Evolutionary conservation across 2,329 filamentous ascomycete genomes (phyloP), one percentile per base, ranked within the genome.

Genomic region (Fusarium pseudonygamai): DNA sequence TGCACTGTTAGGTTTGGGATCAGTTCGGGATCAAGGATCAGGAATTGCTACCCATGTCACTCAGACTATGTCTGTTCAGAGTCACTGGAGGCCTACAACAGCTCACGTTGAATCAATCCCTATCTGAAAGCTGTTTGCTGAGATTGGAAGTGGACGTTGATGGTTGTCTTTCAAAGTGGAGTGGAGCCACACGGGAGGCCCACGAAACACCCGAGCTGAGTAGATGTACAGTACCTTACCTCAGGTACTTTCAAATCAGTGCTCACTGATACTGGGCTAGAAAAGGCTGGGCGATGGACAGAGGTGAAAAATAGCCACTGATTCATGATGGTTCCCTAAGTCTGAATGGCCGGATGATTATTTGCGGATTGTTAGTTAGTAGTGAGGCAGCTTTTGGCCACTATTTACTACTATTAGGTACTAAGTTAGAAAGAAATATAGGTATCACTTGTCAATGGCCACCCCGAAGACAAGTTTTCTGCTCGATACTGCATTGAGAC

Each of bases 121-220:
- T 30, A 36, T 71, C 60, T 43, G 37, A 52, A 66, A 63, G 58
- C n/a, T 39, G 57, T 69, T 71, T 71, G 71, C 71, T 73, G 65
- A 73, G 67, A 73, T 71, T 67, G 61, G 53, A 49, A 52, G 57
- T 59, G 57, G 61, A 73, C 63, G 67, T 73, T 67, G 61, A 64
- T 73, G 71, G 61, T 71, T 58, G 71, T 60, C 46, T 46, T 64
- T 43, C 39, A 65, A 36, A 55, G 65, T 65, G 50, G 59, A 26
- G 67, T 55, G 66, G 60, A 43, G 61, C 53, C 32, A 36, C 30
- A 58, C 71, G 61, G 66, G 70, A 74, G 53, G 43, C 58, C 66
- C 57, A 60, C 53, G 71, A 74, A 67, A 56, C 52, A 67, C 59
- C 71, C 71, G 60, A 60, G 67, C 67, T 70, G 60, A 65, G 37